Evolutionary conservation across 495 filamentous ascomycete species (phyloP), one percentile per base, ranked within the genome.

Genomic region (Amphirosellinia nigrospora): DNA sequence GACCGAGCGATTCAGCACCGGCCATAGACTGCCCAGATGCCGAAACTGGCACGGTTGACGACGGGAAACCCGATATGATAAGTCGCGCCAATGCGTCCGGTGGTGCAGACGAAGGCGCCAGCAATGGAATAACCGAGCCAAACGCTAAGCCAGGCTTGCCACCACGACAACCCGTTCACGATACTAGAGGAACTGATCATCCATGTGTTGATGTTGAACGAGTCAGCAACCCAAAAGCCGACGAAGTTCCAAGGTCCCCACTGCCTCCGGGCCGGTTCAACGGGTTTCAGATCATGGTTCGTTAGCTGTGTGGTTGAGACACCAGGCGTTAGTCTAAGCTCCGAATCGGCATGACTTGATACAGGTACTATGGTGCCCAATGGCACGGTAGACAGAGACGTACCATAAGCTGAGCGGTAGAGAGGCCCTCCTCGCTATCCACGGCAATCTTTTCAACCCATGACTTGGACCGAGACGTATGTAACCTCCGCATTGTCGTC

Each of bases 181-280:
- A 85, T 81, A 76, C 97, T 94, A 82, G 90, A 91, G 5, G 92
- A 91, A 15, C 92, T 94, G 70, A 97, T 97, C 94, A 97, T 97
- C 94, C 94, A 98, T 19, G 94, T 98, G 79, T 98, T 98, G 79
- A 98, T 96, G 79, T 98, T 98, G 80, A 97, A 93, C 7, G 92
- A 95, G 81, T 98, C 94, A 39, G 94, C 93, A 77, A 97, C 87
- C 93, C 93, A 96, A 75, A 97, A 97, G 23, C 90, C 91, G 65
- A 97, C 89, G 74, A 94, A 98, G 76, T 97, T 97, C 87, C 90
- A 91, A 64, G 92, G 83, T 64, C 88, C 91, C 94, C 94, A 98
- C 88, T 93, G 89, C 34, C 94, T 89, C 67, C 93, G 89, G 69
- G 89, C 90, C 21, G 91, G 89, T 73, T 96, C 93, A 36, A 98